A percentile compares a stretch with the other conserved stretches of the same genome.
phyloP scores from a whole-genome alignment of 768 basidiomycete species.

The Tubosaeta brunneosetosa region DNA sequence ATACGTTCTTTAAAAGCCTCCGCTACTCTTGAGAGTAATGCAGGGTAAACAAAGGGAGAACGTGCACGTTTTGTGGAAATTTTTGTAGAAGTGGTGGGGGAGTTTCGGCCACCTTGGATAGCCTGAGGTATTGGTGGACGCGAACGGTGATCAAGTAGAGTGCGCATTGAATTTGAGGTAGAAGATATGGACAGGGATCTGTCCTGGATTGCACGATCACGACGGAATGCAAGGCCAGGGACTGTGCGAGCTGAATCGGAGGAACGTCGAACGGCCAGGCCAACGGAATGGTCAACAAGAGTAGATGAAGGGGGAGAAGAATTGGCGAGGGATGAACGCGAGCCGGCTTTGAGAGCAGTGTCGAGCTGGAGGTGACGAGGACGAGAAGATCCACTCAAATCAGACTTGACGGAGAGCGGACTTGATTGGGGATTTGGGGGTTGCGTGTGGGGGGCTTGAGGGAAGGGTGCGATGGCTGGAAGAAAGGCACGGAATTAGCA shows the following conservation, averaged over 20 bases:
- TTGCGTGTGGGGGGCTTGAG: slow-evolving; percentile 21
- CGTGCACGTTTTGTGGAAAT: slow-evolving; percentile 39
- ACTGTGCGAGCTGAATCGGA: slow-evolving; percentile 66
- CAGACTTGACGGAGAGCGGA: slow-evolving; percentile 38
- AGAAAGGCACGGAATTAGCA: slow-evolving; percentile 20
- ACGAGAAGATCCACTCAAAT: slow-evolving; percentile 33
- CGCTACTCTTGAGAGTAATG: slow-evolving; percentile 89
- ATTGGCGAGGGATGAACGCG: slow-evolving; percentile 40
- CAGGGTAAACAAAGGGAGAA: slow-evolving; percentile 88
- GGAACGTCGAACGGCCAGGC: slow-evolving; percentile 45
- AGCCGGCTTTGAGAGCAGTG: slow-evolving; percentile 39
- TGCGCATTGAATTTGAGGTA: slow-evolving; percentile 46
- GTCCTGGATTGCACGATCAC: slow-evolving; percentile 61
- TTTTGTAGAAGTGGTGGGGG: slow-evolving; percentile 34
- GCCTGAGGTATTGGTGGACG: slow-evolving; percentile 31
- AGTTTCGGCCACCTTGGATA: slow-evolving; percentile 38
- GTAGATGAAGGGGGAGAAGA: slow-evolving; percentile 44
- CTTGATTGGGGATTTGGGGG: slow-evolving; percentile 30
- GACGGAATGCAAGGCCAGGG: slow-evolving; percentile 48
- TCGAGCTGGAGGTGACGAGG: slow-evolving; percentile 59
- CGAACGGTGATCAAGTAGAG: slow-evolving; percentile 38
- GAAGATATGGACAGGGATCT: slow-evolving; percentile 76
- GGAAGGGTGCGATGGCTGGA: slow-evolving; percentile 24
- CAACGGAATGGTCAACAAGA: slow-evolving; percentile 31
- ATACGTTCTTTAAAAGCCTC: slow-evolving; percentile 89